phyloP scores from a whole-genome alignment of 2,329 filamentous ascomycete species.

The Claviceps quebecensis region DNA sequence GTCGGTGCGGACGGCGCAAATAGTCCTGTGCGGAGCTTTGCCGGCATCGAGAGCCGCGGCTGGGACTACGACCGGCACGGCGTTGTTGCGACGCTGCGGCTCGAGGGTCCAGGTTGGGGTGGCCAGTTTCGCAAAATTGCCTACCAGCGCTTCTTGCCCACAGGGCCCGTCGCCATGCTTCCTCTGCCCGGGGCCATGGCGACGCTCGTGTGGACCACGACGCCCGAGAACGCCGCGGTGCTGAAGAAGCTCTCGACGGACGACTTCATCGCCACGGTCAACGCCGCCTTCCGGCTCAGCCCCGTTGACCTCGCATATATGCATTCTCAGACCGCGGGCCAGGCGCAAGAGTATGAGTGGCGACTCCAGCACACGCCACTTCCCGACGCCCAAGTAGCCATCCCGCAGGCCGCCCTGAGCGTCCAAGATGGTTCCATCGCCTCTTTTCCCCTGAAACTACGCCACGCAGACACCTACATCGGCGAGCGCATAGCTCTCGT shows the following conservation, averaged over 20 bases:
- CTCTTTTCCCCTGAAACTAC: constrained; percentile 80
- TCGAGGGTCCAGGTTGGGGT: constrained; percentile 47
- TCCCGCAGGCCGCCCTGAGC: constrained; percentile 52
- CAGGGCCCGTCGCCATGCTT: constrained; percentile 80
- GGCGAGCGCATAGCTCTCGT: constrained; percentile 82
- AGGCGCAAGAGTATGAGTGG: constrained; percentile 74
- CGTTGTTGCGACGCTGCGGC: constrained; percentile 73
- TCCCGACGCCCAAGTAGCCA: constrained; percentile 27
- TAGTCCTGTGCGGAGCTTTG: constrained; percentile 81
- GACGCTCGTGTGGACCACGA: constrained; percentile 91
- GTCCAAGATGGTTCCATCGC: constrained; percentile 72
- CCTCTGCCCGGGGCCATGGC: constrained; percentile 73
- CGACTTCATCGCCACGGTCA: constrained; percentile 78
- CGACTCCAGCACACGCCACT: constrained; percentile 55
- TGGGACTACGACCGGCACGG: constrained; percentile 92
- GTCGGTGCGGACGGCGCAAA: constrained; percentile 92
- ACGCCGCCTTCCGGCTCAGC: constrained; percentile 77
- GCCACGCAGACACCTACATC: constrained; percentile 88
- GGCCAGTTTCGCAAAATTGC: constrained; percentile 53
- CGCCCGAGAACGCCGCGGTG: constrained; percentile 60
- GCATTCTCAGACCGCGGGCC: constrained; percentile 45
- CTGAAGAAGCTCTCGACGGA: constrained; percentile 59
- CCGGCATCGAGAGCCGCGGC: constrained; percentile 69
- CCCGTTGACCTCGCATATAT: constrained; percentile 72
- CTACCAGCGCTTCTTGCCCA: constrained; percentile 90